Conservation (phyloP, 176 grass and related monocot genomes). For the Areca catechu region DNA sequence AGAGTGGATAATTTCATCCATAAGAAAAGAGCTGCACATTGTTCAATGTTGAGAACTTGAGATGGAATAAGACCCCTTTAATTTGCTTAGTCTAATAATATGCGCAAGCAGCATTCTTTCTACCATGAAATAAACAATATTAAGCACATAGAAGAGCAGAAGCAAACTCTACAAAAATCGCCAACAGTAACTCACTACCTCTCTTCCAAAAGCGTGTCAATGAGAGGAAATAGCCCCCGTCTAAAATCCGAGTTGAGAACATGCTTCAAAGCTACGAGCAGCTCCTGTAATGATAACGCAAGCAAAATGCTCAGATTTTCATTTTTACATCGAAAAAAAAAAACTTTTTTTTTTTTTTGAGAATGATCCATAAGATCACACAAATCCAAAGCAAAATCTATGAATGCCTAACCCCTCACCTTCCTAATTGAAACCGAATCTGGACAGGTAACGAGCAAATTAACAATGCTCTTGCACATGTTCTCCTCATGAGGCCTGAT, state of each 20-base stretch:
- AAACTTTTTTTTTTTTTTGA: too few relatives aligned
- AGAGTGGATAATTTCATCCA: too few relatives aligned
- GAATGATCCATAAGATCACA: too few relatives aligned
- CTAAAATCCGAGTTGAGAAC: constrained; percentile 91
- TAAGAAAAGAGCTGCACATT: too few relatives aligned
- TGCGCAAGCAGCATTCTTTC: too few relatives aligned
- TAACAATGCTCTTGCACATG: constrained; percentile 99
- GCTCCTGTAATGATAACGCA: constrained; percentile 37
- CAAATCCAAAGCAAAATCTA: too few relatives aligned
- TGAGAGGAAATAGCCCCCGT: constrained; percentile 79
- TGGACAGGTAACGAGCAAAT: constrained; percentile 93
- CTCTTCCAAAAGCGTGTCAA: constrained; percentile 99
- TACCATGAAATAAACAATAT: too few relatives aligned
- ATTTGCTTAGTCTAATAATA: too few relatives aligned
- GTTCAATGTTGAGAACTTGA: too few relatives aligned
- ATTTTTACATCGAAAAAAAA: too few relatives aligned
- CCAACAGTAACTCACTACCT: constrained; percentile 29
- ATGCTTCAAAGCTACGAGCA: constrained; percentile 93
- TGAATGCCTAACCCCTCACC: constrained; percentile 19
- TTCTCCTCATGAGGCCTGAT: constrained; percentile 94
- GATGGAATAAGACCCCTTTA: too few relatives aligned
- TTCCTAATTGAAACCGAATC: constrained; percentile 97
- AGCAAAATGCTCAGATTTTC: too few relatives aligned
- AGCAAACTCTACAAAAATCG: not conserved
- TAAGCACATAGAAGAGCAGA: not conserved